Percentiles rank a stretch among this genome's conserved stretches.
Evolutionary conservation across 306 rosid species (phyloP).

Genomic region (Lathyrus tuberosus): DNA sequence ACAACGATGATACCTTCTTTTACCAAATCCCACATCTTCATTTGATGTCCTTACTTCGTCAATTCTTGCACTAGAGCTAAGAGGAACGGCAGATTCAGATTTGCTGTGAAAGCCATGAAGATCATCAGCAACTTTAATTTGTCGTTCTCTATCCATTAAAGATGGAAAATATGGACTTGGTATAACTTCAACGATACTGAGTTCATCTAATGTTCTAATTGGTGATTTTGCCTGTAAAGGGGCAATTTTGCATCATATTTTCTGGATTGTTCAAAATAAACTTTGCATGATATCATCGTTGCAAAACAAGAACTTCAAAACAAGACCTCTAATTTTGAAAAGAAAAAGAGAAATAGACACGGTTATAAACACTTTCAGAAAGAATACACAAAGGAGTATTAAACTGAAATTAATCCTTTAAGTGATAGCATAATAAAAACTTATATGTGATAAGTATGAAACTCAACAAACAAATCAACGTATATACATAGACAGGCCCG

Average conservation of each 20-base stretch:
- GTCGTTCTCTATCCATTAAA: slow-evolving; percentile 55
- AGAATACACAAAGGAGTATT: slow-evolving; percentile 22
- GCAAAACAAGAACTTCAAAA: slow-evolving; percentile 33
- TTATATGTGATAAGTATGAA: slow-evolving; percentile 17
- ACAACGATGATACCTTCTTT: slow-evolving; percentile 70
- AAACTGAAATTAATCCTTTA: slow-evolving; percentile 18
- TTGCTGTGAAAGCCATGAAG: slow-evolving; percentile 34
- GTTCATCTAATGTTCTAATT: slow-evolving; percentile 84
- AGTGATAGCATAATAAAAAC: slow-evolving; percentile 21
- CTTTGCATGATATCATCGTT: slow-evolving; percentile 17
- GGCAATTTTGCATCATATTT: slow-evolving; percentile 30
- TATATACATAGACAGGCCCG: slow-evolving; percentile 16
- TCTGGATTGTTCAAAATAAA: slow-evolving; percentile 17
- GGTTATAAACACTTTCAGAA: neutral
- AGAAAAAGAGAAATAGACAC: neutral
- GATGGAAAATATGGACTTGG: slow-evolving; percentile 78
- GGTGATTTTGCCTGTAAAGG: slow-evolving; percentile 86
- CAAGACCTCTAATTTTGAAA: slow-evolving; percentile 10
- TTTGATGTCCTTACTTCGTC: slow-evolving; percentile 34
- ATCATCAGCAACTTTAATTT: slow-evolving; percentile 39
- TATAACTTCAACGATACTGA: slow-evolving; percentile 63
- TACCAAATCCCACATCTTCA: slow-evolving; percentile 66
- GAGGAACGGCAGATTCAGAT: slow-evolving; percentile 37
- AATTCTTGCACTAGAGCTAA: slow-evolving; percentile 36
- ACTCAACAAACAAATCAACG: slow-evolving; percentile 15